Evolutionary conservation across 1,284 basidiomycete species (phyloP), one percentile per base, ranked within the genome.

Genomic region (Marasmius tenuissimus): DNA sequence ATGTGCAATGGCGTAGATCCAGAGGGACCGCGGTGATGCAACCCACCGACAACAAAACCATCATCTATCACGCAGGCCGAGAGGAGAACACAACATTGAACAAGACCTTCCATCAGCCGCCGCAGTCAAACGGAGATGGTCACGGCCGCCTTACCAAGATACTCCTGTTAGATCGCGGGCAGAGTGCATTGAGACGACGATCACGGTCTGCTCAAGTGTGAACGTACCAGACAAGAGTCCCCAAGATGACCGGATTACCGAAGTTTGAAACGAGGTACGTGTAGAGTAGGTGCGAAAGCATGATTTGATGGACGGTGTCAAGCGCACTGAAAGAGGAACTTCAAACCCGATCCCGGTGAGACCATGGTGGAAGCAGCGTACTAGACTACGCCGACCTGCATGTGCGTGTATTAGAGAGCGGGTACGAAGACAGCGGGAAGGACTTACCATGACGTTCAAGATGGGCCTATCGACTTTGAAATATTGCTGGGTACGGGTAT

Each of bases 11-110:
- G 8, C 16, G 4, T 16, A 47, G 27, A 27, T 27, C 34, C 40
- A 42, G 11, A 42, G 40, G 3, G n/a, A n/a, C 45, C 16, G 8
- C 11, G 8, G 20, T 47, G 20, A n/a, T 47, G 3, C 12, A 9
- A 63, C 62, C 20, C 37, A 63, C 62, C 40, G 62, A 61, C 10
- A 63, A 35, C 2, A 63, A 27, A 8, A 63, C 62, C 62, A 63
- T 63, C 11, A 49, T 48, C 62, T 63, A 38, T 37, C 16, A 20
- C 20, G n/a, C 45, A 20, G 20, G 45, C 7, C 18, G 34, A 3
- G 22, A 18, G 48, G 10, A 50, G 9, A 39, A 51, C 2, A 8
- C 20, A n/a, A 38, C 3, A 33, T 53, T 16, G 16, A 27, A 12
- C 18, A 20, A 45, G 22, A 42, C 9, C 10, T 10, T n/a, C 4